phyloP scores from a whole-genome alignment of 2,329 filamentous ascomycete genomes.

The Cladosporium austrohemisphaericum region DNA sequence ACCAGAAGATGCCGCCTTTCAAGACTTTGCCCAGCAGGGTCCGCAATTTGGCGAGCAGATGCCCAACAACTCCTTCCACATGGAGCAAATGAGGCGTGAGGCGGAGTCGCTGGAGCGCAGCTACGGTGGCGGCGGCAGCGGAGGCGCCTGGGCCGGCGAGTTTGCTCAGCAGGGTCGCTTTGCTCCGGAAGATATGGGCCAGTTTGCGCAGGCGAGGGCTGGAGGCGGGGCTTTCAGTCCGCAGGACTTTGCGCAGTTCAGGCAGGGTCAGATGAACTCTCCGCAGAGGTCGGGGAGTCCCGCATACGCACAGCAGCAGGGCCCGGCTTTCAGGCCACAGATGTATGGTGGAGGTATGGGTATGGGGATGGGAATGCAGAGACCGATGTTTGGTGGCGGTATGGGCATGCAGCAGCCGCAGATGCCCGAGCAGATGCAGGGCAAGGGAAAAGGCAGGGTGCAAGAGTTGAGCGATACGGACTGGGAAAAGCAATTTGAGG shows the following conservation, averaged over 20 bases:
- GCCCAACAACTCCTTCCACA: constrained; percentile 57
- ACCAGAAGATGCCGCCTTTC: constrained; percentile 31
- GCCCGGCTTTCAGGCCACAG: constrained; percentile 53
- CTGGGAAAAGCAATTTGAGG: constrained; percentile 95
- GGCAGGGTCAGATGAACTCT: constrained; percentile 63
- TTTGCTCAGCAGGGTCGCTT: constrained; percentile 28
- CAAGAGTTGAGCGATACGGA: constrained; percentile 89
- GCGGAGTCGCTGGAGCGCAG: constrained; percentile 47
- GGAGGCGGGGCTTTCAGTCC: constrained; percentile 59
- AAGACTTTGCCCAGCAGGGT: constrained; percentile 78
- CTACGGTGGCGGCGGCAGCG: constrained; percentile 22
- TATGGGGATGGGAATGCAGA: constrained; percentile 44
- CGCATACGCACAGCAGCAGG: constrained; percentile 30
- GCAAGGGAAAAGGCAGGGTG: constrained; percentile 78
- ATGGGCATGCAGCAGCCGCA: constrained; percentile 48
- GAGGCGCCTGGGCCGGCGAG: constrained; percentile 30
- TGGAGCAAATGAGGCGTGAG: constrained; percentile 64
- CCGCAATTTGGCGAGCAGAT: constrained; percentile 54
- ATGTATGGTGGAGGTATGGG: constrained; percentile 54
- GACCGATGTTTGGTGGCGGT: constrained; percentile 39
- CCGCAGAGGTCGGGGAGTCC: constrained; percentile 60
- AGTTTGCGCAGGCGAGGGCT: constrained; percentile 21
- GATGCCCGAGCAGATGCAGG: constrained; percentile 34
- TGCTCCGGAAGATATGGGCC: constrained; percentile 20
- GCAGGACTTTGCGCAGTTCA: constrained; percentile 84